Evolutionary conservation across 352 stramenopile species (phyloP), one percentile per base, ranked within the genome.

Genomic region (Globisporangium splendens): DNA sequence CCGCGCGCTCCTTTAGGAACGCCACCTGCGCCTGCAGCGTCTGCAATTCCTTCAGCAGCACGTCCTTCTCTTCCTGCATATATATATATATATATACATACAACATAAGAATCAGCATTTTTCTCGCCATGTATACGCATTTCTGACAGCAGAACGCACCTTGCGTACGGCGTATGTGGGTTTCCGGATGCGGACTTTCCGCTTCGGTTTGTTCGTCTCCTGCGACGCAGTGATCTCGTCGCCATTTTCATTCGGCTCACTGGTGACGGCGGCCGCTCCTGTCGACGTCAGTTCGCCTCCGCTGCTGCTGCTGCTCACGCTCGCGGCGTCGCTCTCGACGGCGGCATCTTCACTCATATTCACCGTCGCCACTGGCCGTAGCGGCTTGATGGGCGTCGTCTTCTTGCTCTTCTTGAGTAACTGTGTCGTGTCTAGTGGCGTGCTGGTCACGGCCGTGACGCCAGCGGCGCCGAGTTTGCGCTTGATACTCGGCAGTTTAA

Each of bases 31-130:
- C 59, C 31, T 75, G 59, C 0, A 83, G 59, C 33, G 60, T 41
- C 22, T 66, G 55, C 31, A 79, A 43, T 28, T 83, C 65, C 20
- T 65, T 62, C 48, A 70, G 46, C 35, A 83, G 61, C 63, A 76
- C 51, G 11, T 72, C 70, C 56, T 79, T 79, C 63, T 78, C 77
- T 62, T 83, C 73, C 68, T 70, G 33, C 8, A 13, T 21, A 31
- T 5, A 11, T 52, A 47, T 46, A 17, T 8, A 46, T 3, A 50
- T 11, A 18, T 7, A 46, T 10, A 43, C 10, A 17, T 1, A 18
- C 7, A n/a, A 13, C n/a, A n/a, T 47, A 20, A 53, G 46, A 21
- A 8, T 15, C 8, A 15, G 24, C 22, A 21, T 24, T 21, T 41
- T 33, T 42, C 38, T n/a, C 21, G 31, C 35, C n/a, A n/a, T n/a